Conservation (phyloP, 2,329 filamentous ascomycete species). For the Ophiostoma montium region DNA sequence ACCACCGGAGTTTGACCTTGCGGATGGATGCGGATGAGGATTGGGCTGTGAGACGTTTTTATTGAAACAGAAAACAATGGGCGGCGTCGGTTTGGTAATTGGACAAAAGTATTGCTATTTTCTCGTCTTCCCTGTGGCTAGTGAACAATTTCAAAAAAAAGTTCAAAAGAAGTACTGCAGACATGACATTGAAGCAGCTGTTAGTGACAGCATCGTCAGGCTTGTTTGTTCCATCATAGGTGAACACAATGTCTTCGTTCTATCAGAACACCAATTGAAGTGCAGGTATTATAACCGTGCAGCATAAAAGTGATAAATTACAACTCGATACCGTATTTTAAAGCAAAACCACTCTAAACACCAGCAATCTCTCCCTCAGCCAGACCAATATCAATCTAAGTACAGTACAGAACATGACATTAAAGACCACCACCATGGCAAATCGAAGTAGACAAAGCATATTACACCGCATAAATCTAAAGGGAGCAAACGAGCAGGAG, state of each 20-base stretch:
- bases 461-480: constrained; percentile 5
- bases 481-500: background rate
- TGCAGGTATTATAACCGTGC: background rate
- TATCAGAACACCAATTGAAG: background rate
- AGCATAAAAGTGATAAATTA: too few relatives aligned
- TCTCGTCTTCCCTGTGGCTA: background rate
- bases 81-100: background rate
- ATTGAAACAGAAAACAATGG: background rate
- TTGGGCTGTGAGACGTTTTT: background rate
- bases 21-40: background rate
- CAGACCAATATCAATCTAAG: background rate
- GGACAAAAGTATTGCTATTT: background rate
- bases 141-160: background rate
- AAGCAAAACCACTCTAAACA: background rate
- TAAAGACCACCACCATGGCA: background rate
- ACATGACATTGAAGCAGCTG: too few relatives aligned
- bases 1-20: background rate
- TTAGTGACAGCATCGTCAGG: too few relatives aligned
- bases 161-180: background rate
- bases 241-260: background rate
- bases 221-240: too few relatives aligned
- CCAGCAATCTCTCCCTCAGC: too few relatives aligned
- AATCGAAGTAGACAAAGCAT: constrained; percentile 5
- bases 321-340: background rate
- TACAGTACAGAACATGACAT: background rate